Evolutionary conservation across 2,329 filamentous ascomycete genomes (phyloP).

Genomic region (Fusarium longipes): DNA sequence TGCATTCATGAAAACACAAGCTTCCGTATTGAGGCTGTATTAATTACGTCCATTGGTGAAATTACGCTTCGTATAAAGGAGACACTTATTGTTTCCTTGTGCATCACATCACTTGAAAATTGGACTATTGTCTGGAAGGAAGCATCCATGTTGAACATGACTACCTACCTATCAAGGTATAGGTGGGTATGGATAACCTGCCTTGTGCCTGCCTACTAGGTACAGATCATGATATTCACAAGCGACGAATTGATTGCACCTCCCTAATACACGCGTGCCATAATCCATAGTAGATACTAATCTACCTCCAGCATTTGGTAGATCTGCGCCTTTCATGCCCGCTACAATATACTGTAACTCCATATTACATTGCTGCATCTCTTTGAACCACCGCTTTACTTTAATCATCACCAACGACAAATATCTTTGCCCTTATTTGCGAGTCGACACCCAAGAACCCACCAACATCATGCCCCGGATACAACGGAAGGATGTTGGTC

Average conservation of each 20-base stretch:
- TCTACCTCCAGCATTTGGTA: not conserved
- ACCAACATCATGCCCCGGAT: not conserved
- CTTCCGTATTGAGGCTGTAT: not conserved
- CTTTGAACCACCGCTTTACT: not conserved
- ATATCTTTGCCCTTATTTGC: not conserved
- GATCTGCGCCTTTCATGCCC: not conserved
- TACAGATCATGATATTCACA: not conserved
- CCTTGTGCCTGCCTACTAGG: too few relatives aligned
- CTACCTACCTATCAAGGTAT: not conserved
- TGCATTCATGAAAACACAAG: not conserved
- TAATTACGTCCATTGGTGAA: not conserved
- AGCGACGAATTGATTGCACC: not conserved
- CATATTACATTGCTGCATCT: not conserved
- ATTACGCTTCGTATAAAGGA: conserved; percentile 13
- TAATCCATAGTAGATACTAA: too few relatives aligned
- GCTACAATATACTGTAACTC: not conserved
- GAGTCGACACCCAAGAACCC: not conserved
- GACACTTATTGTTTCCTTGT: conserved; percentile 23
- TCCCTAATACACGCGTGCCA: not conserved
- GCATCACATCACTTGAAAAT: not conserved
- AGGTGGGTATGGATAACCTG: too few relatives aligned
- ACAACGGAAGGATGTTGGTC: not conserved
- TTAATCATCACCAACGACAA: not conserved
- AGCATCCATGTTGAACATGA: not conserved
- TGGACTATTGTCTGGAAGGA: not conserved